Conservation (phyloP, 2,329 filamentous ascomycete genomes). For the Lizonia empirigonia region DNA sequence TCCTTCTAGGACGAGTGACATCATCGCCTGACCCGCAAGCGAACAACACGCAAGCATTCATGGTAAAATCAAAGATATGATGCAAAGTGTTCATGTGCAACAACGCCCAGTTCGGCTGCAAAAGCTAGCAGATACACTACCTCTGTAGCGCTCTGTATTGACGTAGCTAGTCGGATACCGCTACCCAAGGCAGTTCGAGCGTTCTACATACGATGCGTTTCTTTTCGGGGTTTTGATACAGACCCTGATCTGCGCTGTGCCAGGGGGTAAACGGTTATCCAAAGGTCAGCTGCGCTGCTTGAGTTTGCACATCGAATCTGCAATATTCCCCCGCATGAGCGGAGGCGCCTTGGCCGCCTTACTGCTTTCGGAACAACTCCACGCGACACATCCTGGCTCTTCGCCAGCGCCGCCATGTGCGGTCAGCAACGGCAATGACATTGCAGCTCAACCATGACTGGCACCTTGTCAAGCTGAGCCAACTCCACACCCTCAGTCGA, state of each 20-base stretch:
- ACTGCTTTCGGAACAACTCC: constrained; percentile 2
- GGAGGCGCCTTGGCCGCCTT: background rate
- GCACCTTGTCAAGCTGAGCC: background rate
- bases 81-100: constrained; percentile 10
- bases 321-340: constrained; percentile 9
- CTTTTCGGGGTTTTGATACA: constrained; percentile 16
- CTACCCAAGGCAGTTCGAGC: constrained; percentile 3
- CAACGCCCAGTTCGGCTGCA: background rate
- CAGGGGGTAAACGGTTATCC: constrained; percentile 1
- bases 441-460: background rate
- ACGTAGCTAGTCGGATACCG: constrained; percentile 7
- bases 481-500: background rate
- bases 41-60: background rate
- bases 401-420: background rate
- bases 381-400: constrained; percentile 4
- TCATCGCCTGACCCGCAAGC: background rate
- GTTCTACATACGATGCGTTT: constrained; percentile 5
- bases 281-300: constrained; percentile 9
- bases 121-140: background rate
- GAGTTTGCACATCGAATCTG: constrained; percentile 7
- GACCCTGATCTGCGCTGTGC: constrained; percentile 8
- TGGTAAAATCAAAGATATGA: constrained; percentile 5
- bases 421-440: constrained; percentile 1
- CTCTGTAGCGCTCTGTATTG: background rate
- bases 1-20: background rate